phyloP scores from a whole-genome alignment of 768 basidiomycete species.

The Podaxis sp. region DNA sequence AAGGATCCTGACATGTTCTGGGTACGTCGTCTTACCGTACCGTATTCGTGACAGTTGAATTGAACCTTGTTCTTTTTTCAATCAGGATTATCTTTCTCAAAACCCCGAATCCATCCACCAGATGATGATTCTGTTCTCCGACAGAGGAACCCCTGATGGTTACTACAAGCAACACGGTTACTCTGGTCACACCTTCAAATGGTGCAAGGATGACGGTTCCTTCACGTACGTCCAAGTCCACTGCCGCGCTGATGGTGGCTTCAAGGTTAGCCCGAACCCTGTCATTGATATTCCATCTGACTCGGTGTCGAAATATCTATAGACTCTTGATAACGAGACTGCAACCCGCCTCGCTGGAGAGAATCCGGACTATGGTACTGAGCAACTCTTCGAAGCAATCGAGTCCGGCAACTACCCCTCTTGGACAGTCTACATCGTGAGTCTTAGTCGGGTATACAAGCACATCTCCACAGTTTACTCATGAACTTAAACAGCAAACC shows the following conservation, averaged over 20 bases:
- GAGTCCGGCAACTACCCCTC: slow-evolving; percentile 75
- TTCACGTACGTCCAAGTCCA: slow-evolving; percentile 89
- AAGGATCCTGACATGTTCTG: slow-evolving; percentile 86
- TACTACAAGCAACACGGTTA: slow-evolving; percentile 88
- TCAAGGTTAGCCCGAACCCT: slow-evolving; percentile 48
- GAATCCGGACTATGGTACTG: slow-evolving; percentile 83
- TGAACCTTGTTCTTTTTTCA: neutral
- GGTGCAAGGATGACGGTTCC: slow-evolving; percentile 79
- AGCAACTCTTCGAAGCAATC: slow-evolving; percentile 77
- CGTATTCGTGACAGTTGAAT: neutral
- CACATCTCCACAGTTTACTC: neutral
- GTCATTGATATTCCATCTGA: neutral
- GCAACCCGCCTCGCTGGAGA: slow-evolving; percentile 64
- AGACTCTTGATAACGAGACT: slow-evolving; percentile 68
- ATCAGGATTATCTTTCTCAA: slow-evolving; percentile 80
- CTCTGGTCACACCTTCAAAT: slow-evolving; percentile 89
- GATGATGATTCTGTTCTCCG: slow-evolving; percentile 88
- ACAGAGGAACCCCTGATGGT: slow-evolving; percentile 91
- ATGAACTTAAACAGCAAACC: slow-evolving; percentile 56
- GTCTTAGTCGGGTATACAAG: slow-evolving; percentile 19
- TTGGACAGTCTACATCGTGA: slow-evolving; percentile 84
- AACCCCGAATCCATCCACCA: slow-evolving; percentile 90
- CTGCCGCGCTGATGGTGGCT: slow-evolving; percentile 71
- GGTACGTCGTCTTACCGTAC: slow-evolving; percentile 33
- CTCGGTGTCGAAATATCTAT: slow-evolving; percentile 15